A percentile compares a stretch with the other conserved stretches of the same genome.
Conservation (phyloP, 2,329 filamentous ascomycete genomes). For the Aspergillus sojae region DNA sequence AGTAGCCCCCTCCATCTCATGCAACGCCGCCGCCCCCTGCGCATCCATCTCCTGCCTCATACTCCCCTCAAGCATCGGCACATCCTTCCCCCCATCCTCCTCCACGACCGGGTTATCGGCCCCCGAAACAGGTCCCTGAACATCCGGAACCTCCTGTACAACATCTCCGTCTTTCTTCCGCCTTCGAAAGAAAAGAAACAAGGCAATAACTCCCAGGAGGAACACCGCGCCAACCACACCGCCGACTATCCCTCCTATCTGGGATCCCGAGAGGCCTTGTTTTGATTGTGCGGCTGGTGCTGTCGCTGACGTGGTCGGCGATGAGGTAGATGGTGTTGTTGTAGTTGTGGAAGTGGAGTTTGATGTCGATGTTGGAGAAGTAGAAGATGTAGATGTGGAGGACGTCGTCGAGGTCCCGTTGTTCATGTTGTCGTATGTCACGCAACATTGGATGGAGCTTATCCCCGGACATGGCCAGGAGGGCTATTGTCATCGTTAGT, state of each 20-base stretch:
- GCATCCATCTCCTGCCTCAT: slow-evolving; percentile 18
- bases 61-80: slow-evolving; percentile 14
- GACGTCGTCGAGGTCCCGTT: slow-evolving; percentile 1
- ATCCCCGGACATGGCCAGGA: slow-evolving; percentile 12
- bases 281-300: neutral
- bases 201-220: slow-evolving; percentile 1
- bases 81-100: neutral
- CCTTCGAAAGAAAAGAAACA: slow-evolving; percentile 8
- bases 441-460: slow-evolving; percentile 13
- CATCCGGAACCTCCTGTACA: neutral
- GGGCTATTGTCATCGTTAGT: neutral
- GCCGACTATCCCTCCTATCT: slow-evolving; percentile 17
- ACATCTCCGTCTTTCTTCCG: neutral
- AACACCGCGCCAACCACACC: slow-evolving; percentile 12
- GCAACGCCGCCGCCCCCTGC: slow-evolving; percentile 10
- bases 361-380: neutral
- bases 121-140: neutral
- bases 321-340: neutral
- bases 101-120: neutral
- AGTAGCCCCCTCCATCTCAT: slow-evolving; percentile 9
- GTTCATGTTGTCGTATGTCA: slow-evolving; percentile 9
- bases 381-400: neutral
- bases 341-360: neutral
- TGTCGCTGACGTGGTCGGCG: neutral
- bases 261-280: neutral